Percentiles rank a stretch among this genome's conserved stretches.
Evolutionary conservation across 1,139 yeast species (phyloP).

Genomic region (Dujonia santamariae): DNA sequence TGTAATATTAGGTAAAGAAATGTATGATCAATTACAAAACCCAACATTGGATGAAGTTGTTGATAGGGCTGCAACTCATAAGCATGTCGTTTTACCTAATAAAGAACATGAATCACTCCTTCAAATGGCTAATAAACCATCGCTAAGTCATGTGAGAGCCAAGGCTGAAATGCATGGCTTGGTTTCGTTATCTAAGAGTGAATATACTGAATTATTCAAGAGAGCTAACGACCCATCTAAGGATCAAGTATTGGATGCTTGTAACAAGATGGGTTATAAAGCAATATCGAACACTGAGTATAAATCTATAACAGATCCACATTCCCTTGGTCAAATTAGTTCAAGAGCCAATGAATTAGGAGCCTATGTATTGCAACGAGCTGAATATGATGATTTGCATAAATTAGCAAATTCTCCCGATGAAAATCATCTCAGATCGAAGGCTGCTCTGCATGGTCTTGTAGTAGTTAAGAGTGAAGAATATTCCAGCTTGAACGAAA

Average conservation of each 20-base stretch:
- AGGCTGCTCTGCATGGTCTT: neutral
- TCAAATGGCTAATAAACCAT: constrained; percentile 29
- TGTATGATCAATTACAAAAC: constrained; percentile 13
- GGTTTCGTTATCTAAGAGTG: constrained; percentile 30
- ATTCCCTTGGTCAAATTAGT: constrained; percentile 17
- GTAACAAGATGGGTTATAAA: constrained; percentile 11
- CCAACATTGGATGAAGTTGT: constrained; percentile 8
- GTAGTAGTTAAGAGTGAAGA: constrained; percentile 14
- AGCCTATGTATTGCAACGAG: constrained; percentile 7
- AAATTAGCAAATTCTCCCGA: neutral
- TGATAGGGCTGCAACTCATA: constrained; percentile 3
- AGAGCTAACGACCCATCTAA: constrained; percentile 28
- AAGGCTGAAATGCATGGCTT: constrained; percentile 36
- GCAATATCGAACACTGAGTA: constrained; percentile 19
- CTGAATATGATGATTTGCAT: constrained; percentile 1
- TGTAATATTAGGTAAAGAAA: constrained; percentile 16
- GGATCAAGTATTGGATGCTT: constrained; percentile 11
- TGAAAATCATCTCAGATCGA: neutral
- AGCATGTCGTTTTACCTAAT: constrained; percentile 15
- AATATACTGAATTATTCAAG: constrained; percentile 34
- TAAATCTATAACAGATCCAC: constrained; percentile 18
- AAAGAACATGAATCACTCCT: constrained; percentile 18
- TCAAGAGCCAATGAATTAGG: constrained; percentile 14
- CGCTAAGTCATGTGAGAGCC: constrained; percentile 29
- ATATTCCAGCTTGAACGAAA: constrained; percentile 24